These are phyloP conservation scores for Trichoderma gracile DNA, from an alignment of 2,329 filamentous ascomycete species.

Conservation along the genomic window DNA sequence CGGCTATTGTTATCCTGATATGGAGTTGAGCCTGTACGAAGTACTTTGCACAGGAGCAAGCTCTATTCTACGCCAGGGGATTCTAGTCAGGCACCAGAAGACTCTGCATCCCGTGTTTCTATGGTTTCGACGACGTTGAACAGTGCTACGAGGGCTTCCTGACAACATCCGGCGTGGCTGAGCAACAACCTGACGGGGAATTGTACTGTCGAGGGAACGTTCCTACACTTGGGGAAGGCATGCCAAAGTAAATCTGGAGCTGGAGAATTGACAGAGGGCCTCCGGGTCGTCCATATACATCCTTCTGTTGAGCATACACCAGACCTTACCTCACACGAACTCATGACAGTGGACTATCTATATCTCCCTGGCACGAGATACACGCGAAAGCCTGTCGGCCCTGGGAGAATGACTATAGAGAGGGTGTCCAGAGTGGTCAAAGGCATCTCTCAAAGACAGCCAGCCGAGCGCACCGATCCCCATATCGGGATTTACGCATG, in stretches of 20 bases:
- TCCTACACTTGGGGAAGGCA: background rate
- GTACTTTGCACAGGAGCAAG: too few relatives aligned
- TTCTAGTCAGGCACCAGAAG: background rate
- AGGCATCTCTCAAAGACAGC: too few relatives aligned
- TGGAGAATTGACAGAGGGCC: background rate
- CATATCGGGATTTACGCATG: background rate
- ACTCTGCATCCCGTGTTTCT: background rate
- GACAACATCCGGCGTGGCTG: background rate
- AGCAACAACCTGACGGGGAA: background rate
- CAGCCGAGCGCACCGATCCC: conserved; percentile 2
- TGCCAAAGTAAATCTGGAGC: background rate
- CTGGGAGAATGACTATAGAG: background rate
- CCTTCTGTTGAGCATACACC: background rate
- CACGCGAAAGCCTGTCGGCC: background rate
- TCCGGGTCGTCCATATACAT: background rate
- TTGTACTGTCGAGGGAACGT: too few relatives aligned
- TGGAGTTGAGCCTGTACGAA: background rate
- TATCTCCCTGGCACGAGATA: background rate
- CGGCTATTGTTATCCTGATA: background rate
- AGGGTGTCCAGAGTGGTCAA: background rate
- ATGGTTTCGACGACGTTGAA: too few relatives aligned
- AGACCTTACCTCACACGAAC: background rate
- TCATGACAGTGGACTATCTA: background rate
- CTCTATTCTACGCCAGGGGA: background rate
- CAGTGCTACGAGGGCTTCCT: background rate